Evolutionary conservation across 177 flowering plant species (phyloP).

Genomic region (Vitis hybrid): DNA sequence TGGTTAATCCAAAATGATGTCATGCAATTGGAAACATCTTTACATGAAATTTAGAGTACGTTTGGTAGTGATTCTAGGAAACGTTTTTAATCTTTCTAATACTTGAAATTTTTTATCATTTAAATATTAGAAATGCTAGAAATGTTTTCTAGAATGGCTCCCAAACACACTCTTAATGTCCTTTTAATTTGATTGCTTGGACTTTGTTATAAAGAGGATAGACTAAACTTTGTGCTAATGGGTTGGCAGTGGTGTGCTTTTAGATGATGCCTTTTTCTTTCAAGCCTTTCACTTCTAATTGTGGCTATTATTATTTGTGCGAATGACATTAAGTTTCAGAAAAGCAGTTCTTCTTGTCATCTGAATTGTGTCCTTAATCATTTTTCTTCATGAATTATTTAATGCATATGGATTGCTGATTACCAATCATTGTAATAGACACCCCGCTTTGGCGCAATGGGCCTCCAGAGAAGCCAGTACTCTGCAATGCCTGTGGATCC

Average conservation of each 20-base stretch:
- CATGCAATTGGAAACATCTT: neutral
- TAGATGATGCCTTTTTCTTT: neutral
- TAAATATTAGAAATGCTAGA: no score
- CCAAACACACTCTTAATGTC: no score
- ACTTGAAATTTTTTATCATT: no score
- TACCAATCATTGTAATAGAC: slow-evolving; percentile 45
- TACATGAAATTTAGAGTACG: no score
- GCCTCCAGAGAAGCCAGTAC: slow-evolving; percentile 93
- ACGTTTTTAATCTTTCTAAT: no score
- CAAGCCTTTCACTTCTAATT: neutral
- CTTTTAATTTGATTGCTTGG: no score
- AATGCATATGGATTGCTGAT: slow-evolving; percentile 9
- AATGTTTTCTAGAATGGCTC: no score
- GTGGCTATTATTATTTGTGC: neutral
- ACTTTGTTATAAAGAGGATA: no score
- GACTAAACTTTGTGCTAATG: no score
- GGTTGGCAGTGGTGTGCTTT: no score
- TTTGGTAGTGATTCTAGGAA: no score
- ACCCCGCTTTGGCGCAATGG: slow-evolving; percentile 99
- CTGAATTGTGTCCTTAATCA: neutral
- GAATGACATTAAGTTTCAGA: neutral
- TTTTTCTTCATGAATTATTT: neutral
- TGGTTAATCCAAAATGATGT: neutral
- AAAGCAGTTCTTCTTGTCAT: neutral
- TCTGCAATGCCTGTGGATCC: slow-evolving; percentile 99